phyloP scores from a whole-genome alignment of 352 stramenopile genomes.

The Globisporangium cederbergense region DNA sequence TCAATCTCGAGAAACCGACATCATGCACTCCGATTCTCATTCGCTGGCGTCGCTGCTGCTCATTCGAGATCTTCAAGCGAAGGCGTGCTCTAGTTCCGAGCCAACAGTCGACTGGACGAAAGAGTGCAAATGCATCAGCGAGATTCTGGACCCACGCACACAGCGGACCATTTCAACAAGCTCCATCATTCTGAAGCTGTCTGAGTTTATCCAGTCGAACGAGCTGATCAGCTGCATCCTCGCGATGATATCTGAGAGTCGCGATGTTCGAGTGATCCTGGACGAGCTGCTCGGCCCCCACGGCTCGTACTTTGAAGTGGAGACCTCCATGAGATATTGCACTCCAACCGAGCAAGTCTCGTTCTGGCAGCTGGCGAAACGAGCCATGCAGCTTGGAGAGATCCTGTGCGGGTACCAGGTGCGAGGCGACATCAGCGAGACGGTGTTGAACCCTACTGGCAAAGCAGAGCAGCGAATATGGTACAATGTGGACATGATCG shows the following conservation, averaged over 20 bases:
- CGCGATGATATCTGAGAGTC: conserved; percentile 86
- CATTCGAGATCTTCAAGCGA: conserved; percentile 72
- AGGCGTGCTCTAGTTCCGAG: conserved; percentile 8
- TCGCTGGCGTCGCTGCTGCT: conserved; percentile 81
- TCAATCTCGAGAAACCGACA: conserved; percentile 64
- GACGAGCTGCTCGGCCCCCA: conserved; percentile 69
- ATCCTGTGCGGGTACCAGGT: conserved; percentile 80
- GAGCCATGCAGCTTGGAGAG: conserved; percentile 49
- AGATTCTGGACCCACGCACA: conserved; percentile 86
- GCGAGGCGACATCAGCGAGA: conserved; percentile 36
- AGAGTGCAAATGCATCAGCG: conserved; percentile 76
- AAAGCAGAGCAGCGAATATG: conserved; percentile 51
- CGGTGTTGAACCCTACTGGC: conserved; percentile 67
- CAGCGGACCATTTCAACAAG: conserved; percentile 80
- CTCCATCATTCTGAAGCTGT: conserved; percentile 64
- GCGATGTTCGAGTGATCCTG: conserved; percentile 77
- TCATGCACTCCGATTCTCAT: conserved; percentile 86
- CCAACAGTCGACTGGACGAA: conserved; percentile 13
- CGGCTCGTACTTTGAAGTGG: conserved; percentile 73
- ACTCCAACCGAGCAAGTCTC: conserved; percentile 43
- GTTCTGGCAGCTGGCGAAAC: conserved; percentile 79
- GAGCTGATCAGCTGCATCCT: conserved; percentile 83
- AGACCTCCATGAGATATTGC: conserved; percentile 61
- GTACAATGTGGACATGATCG: conserved; percentile 58
- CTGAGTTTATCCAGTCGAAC: conserved; percentile 89